Percentiles rank a stretch among this genome's conserved stretches.
These are phyloP conservation scores for Solanum paucissectum DNA, from an alignment of 257 asterid species.

Conservation along the genomic window DNA sequence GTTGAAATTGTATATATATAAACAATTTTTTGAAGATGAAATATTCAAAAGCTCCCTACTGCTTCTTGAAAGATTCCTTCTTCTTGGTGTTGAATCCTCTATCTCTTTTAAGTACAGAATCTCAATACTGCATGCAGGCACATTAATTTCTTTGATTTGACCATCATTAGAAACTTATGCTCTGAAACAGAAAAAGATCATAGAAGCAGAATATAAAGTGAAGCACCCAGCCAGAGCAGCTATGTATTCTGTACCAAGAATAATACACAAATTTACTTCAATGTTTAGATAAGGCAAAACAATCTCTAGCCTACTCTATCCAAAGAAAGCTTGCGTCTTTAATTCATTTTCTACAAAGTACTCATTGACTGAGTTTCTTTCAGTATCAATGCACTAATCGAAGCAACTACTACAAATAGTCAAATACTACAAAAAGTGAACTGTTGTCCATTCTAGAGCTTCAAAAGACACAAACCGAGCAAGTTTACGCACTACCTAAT, in stretches of 20 bases:
- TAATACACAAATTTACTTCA: no score
- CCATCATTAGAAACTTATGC: not conserved
- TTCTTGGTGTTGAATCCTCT: conserved; percentile 18
- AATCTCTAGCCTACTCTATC: no score
- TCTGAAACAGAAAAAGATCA: not conserved
- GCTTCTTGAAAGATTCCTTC: conserved; percentile 1
- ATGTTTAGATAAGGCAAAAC: no score
- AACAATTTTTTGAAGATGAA: not conserved
- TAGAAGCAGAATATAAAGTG: not conserved
- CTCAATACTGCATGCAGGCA: conserved; percentile 55
- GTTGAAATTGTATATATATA: not conserved
- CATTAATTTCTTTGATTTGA: conserved; percentile 2
- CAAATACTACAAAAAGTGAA: no score
- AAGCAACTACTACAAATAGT: no score
- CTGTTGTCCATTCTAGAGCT: no score
- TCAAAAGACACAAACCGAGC: no score
- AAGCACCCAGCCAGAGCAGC: not conserved
- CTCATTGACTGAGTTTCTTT: no score
- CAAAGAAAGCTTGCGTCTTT: no score
- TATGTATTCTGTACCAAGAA: not conserved
- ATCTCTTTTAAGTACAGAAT: conserved; percentile 55
- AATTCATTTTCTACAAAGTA: no score
- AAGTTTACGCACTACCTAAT: no score
- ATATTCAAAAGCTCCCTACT: not conserved
- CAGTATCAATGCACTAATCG: no score